Evolutionary conservation across 2,329 filamentous ascomycete species (phyloP), one percentile per base, ranked within the genome.

Genomic region (Cytospora schulzeri): DNA sequence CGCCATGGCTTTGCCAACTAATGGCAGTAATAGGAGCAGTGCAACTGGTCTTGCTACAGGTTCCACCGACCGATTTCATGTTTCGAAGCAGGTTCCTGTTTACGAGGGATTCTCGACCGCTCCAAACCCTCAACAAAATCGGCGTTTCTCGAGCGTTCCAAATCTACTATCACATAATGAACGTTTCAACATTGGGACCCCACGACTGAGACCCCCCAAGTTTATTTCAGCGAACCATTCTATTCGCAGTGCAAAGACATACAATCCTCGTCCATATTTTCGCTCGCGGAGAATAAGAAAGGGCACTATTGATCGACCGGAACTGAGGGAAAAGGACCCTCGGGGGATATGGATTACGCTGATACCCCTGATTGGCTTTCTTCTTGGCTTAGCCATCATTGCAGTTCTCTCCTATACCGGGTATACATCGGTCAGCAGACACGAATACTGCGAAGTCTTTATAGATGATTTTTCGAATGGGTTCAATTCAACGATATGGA

Each of bases 401-500:
- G 53, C 53, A 29, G 24, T 62, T 24, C 19, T 62, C 19, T 57
- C 60, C 29, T 62, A 48, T 57, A n/a, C 50, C 19, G 50, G 48
- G 8, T 45, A 61, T 60, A 4, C 55, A 41, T 57, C 26, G n/a
- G 31, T 66, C 52, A 24, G 63, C 59, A 41, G 54, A 12, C 29
- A 61, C 33, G 3, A 59, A n/a, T 68, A 66, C 28, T 64, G 64
- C 55, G 17, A 45, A 8, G 63, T 68, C 11, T 68, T 68, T 26
- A 48, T 58, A 14, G 64, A 68, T 48, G 66, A 68, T 38, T 68
- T 68, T 26, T 64, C 64, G 17, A 57, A 57, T 33, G 66, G 66
- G 3, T 58, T 68, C 58, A 54, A 68, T n/a, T 26, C 66, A n/a
- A 51, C 45, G 8, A 68, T 66, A 29, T 68, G 66, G 66, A 62